Evolutionary conservation across 1,284 basidiomycete species (phyloP), one percentile per base, ranked within the genome.

Genomic region (Pascua guehoae): DNA sequence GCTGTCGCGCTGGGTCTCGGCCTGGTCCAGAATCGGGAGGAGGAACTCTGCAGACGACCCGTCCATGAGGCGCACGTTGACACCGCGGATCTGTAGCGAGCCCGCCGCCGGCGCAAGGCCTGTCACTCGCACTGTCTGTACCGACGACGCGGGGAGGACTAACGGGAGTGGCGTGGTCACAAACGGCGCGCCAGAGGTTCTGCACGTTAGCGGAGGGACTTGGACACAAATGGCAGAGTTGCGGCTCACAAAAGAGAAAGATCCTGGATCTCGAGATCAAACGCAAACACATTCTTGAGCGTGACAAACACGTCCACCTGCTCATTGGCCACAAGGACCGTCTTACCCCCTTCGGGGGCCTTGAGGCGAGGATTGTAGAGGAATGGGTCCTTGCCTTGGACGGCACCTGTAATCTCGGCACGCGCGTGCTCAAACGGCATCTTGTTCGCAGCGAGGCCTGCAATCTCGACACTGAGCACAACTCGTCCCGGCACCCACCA

Each of bases 261-360:
- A 61, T 84, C 86, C 59, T 89, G 85, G 32, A 98, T 74, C 59
- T 96, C 91, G 11, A 98, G 80, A 58, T 93, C 89, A 72, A 98
- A 92, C 1, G 88, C 83, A 68, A 89, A 95, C 0, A 91, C 89
- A 70, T 98, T 98, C 58, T 86, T 84, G n/a, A 98, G 77, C 11
- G 88, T 88, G 37, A 97, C 81, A 36, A 86, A 81, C 62, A 97
- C 83, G 64, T 95, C 89, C 16, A 92, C 79, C 4, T 78, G 74
- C 74, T 98, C 95, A 62, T 88, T 88, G 70, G 90, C 88, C 2
- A 95, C 88, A 5, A 93, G 82, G 10, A 88, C 71, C 1, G 82
- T 80, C 80, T 86, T 85, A 39, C 79, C 81, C 43, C 78, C 76
- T 44, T 79, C 74, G 3, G 82, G 76, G 65, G 83, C 65, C 52